Evolutionary conservation across 2,329 filamentous ascomycete genomes (phyloP), one percentile per base, ranked within the genome.

Genomic region (Alternaria triticimaculans): DNA sequence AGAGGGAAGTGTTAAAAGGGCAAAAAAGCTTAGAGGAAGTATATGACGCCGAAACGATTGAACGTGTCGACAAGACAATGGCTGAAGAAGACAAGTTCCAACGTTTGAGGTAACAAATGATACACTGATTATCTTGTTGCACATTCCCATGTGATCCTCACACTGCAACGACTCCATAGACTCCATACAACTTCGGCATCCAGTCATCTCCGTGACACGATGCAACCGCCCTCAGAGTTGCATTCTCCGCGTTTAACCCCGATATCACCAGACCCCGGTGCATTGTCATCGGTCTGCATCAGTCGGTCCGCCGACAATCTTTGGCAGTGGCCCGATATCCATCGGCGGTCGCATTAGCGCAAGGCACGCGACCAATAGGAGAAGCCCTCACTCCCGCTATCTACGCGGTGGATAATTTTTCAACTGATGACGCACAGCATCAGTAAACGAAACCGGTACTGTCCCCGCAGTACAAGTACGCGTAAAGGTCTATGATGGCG

Each of bases 1-100:
- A 96, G 77, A 92, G 89, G 78, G 69, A 93, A 74, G 86, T 98
- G 1, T 83, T 98, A 48, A 90, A 88, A 72, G 92, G 88, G 0
- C 87, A 85, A 1, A 92, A 90, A 81, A 80, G 77, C 9, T 83
- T 88, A 0, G 90, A 92, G 68, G 90, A 95, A 1, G 66, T 97
- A 25, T 99, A 97, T 76, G 89, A 90, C 72, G 75, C 80, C 15
- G 87, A 88, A 28, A 89, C 90, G 0, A 82, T 97, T 54, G 84
- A 87, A 60, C 84, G 85, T 62, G 91, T 97, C 3, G 87, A 91
- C 75, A 82, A 83, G 67, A 87, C 90, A 69, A 84, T 90, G 75
- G 83, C 83, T 58, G 92, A 96, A 76, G 91, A 93, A 48, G 86
- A 85, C 58, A 81, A 82, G 45, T 87, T 83, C 71, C 81, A 84